Base-by-base conservation (phyloP, 1,139 yeast genomes). In the Yamadazyma diddensiae region DNA sequence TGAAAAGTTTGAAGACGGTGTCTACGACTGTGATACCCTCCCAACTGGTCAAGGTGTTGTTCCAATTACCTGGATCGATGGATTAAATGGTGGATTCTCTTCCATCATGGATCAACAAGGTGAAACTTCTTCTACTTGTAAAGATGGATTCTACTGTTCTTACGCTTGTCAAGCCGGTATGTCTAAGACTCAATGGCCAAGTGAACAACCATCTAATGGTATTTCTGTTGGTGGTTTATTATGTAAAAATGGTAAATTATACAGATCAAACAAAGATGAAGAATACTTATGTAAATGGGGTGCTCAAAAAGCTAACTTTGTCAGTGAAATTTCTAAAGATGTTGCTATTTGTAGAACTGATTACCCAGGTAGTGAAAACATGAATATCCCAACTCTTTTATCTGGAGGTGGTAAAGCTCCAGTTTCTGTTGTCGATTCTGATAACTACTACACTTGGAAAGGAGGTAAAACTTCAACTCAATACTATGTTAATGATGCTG, bases 361-460 rank as follows among this genome's bases (percentile, higher is more conserved):
- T 63, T 92, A 92, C 77, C 98, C 97, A 53, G 97, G 97, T 70
- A 82, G 96, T 43, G 98, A 92, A 73, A 88, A 87, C 75, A 92
- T 92, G 97, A 90, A 80, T 50, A 74, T 90, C 43, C 97, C 97
- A 57, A 90, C 97, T 41, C 65, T 78, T 38, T 84, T 90, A 35
- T 60, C 60, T 25, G 86, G 82, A 41, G 95, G 95, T 49, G 56
- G 68, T 26, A 48, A 73, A 25, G 65, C 73, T 50, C 82, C 84
- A 32, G 70, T 86, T 50, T 72, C 95, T 34, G 94, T 82, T 45
- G 95, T 88, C 45, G 76, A 88, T 59, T 79, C 80, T 59, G 78
- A 65, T 52, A 55, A 67, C 42, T 90, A 90, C 77, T 92, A 77
- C 77, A 60, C 59, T 37, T 90, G 97, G 97, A 55, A 65, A 57